These are phyloP conservation scores for Sergeia podlipaevii DNA, from an alignment of 208 protist genomes.

Conservation along the genomic window DNA sequence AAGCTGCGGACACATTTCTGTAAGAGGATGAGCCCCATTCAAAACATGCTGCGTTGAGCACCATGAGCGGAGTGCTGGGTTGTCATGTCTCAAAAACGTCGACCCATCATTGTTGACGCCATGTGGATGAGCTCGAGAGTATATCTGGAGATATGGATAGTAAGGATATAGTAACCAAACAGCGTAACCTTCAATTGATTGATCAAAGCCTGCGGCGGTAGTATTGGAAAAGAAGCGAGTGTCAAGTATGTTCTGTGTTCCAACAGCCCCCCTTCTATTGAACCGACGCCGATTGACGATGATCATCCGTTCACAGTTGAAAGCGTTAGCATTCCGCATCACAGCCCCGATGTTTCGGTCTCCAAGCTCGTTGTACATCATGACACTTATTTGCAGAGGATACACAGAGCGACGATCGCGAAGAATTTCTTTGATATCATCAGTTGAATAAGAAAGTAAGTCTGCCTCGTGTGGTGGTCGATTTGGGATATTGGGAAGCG, in stretches of 20 bases:
- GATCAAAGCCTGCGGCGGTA: not conserved
- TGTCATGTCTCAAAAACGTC: slow-evolving; percentile 46
- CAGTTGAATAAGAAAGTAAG: slow-evolving; percentile 34
- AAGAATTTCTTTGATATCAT: slow-evolving; percentile 36
- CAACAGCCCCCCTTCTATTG: slow-evolving; percentile 67
- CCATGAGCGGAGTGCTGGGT: slow-evolving; percentile 32
- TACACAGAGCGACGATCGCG: slow-evolving; percentile 25
- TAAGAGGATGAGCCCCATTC: slow-evolving; percentile 33
- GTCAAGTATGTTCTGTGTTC: slow-evolving; percentile 55
- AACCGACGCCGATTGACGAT: slow-evolving; percentile 66
- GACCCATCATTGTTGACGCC: not conserved
- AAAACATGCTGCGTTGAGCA: slow-evolving; percentile 23
- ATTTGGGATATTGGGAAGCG: not conserved
- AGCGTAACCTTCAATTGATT: slow-evolving; percentile 30
- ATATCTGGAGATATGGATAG: slow-evolving; percentile 65
- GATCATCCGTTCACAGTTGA: slow-evolving; percentile 67
- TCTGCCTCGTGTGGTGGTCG: slow-evolving; percentile 50
- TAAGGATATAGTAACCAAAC: slow-evolving; percentile 76
- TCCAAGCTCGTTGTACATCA: slow-evolving; percentile 74
- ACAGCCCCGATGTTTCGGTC: slow-evolving; percentile 85
- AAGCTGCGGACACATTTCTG: slow-evolving; percentile 22
- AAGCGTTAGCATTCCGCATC: slow-evolving; percentile 78
- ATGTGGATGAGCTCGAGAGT: slow-evolving; percentile 1
- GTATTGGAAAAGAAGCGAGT: slow-evolving; percentile 19
- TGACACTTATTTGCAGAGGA: slow-evolving; percentile 44